These are phyloP conservation scores for Mortierella sp. DNA, from an alignment of 371 early-diverging fungal species.

Conservation along the genomic window DNA sequence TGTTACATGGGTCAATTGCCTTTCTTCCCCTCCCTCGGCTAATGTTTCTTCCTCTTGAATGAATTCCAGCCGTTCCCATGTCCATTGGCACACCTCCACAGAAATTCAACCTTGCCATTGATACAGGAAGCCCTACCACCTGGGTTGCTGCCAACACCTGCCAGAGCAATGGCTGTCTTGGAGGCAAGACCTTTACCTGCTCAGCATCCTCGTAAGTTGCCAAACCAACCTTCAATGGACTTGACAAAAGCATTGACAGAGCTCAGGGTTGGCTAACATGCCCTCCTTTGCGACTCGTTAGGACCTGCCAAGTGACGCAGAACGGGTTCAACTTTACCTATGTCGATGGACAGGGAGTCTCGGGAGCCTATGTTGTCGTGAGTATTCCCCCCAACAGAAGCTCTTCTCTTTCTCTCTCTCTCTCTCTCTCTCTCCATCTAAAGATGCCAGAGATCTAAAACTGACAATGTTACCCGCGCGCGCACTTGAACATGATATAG, in stretches of 20 bases:
- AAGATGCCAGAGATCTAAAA: too few species aligned
- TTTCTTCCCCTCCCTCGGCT: not conserved
- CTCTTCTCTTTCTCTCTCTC: too few species aligned
- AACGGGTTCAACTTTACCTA: constrained; percentile 19
- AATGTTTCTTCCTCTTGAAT: constrained; percentile 1
- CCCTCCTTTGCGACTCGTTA: not conserved
- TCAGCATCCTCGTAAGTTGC: constrained; percentile 33
- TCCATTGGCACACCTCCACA: constrained; percentile 40
- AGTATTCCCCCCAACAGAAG: not conserved
- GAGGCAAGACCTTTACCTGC: constrained; percentile 19
- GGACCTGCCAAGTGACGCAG: constrained; percentile 6
- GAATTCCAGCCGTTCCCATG: constrained; percentile 22
- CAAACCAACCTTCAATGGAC: not conserved
- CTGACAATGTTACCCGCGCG: not conserved
- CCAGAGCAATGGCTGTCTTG: not conserved
- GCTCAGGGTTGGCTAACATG: not conserved
- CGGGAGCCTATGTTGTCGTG: constrained; percentile 20
- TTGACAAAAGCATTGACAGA: not conserved
- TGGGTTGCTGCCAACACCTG: constrained; percentile 35
- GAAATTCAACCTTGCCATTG: constrained; percentile 34
- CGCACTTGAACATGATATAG: constrained; percentile 1
- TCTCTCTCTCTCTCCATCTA: too few species aligned
- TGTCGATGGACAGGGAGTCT: constrained; percentile 27
- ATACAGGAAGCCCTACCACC: constrained; percentile 46
- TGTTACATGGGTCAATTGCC: not conserved